Evolutionary conservation across 2,329 filamentous ascomycete genomes (phyloP), one percentile per base, ranked within the genome.

Genomic region (Anisogramma anomala): DNA sequence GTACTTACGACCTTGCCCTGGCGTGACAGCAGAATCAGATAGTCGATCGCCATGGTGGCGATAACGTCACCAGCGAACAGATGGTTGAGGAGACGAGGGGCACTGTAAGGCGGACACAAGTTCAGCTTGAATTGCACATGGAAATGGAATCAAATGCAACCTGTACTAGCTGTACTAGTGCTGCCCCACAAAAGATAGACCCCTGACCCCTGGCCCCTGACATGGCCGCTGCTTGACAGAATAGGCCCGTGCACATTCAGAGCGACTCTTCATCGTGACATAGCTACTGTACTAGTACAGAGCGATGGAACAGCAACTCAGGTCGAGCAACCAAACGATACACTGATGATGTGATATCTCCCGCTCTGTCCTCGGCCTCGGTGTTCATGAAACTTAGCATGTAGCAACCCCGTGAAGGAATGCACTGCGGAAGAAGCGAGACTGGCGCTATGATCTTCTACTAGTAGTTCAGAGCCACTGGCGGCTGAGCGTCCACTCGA

Each of bases 1-100:
- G 61, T 56, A 73, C 87, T 56, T 74, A 98, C 89, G 68, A 98
- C 91, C 82, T 98, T 98, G 70, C 91, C 91, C 73, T 98, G 91
- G 57, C 91, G 80, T 50, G 89, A 96, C 53, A 98, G 81, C 62
- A 98, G 78, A 63, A 98, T 96, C 54, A 98, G 72, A 63, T 98
- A 98, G 71, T 91, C 96, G 56, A 47, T 47, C 39, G 44, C 44
- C 44, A 47, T 44, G 37, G 33, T 41, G 44, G 44, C 37, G 42
- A 44, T 44, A 42, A 41, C 41, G 41, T 44, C 41, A 40, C 33
- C 35, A 15, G 34, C 15, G 28, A 36, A 7, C 22, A 8, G 28
- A 31, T 18, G 27, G 30, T 36, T 38, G 35, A 22, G 15, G 15
- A 13, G 20, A 14, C 11, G 23, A 33, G 31, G 22, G 41, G 37